phyloP scores from a whole-genome alignment of 1,284 basidiomycete genomes.

The Sphaerobolus stellatus region DNA sequence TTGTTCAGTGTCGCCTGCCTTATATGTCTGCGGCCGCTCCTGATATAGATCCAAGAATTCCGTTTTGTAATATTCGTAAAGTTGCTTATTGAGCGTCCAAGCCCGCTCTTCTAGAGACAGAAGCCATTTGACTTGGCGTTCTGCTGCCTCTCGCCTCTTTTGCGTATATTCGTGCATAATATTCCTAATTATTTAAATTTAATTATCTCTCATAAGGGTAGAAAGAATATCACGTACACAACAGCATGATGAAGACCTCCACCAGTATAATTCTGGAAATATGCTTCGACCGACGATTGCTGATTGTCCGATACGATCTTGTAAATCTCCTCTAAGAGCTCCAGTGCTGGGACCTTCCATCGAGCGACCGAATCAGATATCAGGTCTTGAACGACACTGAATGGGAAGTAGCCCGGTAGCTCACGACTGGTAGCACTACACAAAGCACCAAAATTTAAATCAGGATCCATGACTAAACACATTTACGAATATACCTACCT shows the following conservation, averaged over 20 bases:
- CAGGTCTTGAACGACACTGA: slow-evolving; percentile 52
- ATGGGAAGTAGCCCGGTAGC: slow-evolving; percentile 64
- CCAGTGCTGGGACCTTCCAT: slow-evolving; percentile 51
- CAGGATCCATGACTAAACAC: background rate
- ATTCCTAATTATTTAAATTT: slow-evolving; percentile 30
- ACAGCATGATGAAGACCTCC: slow-evolving; percentile 53
- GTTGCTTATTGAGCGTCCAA: slow-evolving; percentile 58
- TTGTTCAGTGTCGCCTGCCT: slow-evolving; percentile 45
- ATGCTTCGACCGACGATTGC: background rate
- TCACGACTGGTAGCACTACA: slow-evolving; percentile 65
- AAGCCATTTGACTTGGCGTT: slow-evolving; percentile 49
- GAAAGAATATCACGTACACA: slow-evolving; percentile 38
- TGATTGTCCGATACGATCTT: slow-evolving; percentile 41
- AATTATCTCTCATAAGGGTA: slow-evolving; percentile 5
- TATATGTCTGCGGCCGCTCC: slow-evolving; percentile 34
- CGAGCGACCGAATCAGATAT: slow-evolving; percentile 44
- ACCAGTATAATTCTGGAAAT: slow-evolving; percentile 52
- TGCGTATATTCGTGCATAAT: slow-evolving; percentile 50
- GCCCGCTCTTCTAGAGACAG: slow-evolving; percentile 52
- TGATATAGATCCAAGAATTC: slow-evolving; percentile 57
- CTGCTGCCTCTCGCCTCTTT: slow-evolving; percentile 38
- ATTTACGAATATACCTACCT: slow-evolving; percentile 4
- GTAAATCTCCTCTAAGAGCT: slow-evolving; percentile 42
- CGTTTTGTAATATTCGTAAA: slow-evolving; percentile 53
- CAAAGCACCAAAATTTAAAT: background rate